Percentiles rank a stretch among this genome's conserved stretches.
These are phyloP conservation scores for Apiospora sp. DNA, from an alignment of 2,329 filamentous ascomycete species.

Conservation along the genomic window DNA sequence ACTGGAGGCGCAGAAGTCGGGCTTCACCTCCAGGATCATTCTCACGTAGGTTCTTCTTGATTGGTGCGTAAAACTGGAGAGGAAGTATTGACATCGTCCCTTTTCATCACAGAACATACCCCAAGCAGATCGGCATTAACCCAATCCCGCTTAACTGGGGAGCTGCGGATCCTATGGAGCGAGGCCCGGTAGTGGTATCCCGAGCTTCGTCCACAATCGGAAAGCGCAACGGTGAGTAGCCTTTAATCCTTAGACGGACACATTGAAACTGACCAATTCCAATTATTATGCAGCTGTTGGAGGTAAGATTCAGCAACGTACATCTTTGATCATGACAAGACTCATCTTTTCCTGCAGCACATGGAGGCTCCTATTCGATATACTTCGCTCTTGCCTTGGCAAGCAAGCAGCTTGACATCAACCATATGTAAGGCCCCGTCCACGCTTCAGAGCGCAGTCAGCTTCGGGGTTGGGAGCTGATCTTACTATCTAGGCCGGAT, in stretches of 20 bases:
- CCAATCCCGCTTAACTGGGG: conserved; percentile 92
- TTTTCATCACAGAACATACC: conserved; percentile 72
- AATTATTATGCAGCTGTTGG: conserved; percentile 57
- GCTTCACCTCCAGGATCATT: conserved; percentile 62
- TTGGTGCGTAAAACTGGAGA: not conserved
- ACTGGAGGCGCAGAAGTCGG: conserved; percentile 48
- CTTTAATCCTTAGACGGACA: conserved; percentile 28
- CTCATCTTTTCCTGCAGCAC: conserved; percentile 34
- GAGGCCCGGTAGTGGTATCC: conserved; percentile 90
- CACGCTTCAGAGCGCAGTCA: not conserved
- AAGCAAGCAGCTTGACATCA: conserved; percentile 83
- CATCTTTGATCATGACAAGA: not conserved
- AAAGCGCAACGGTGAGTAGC: conserved; percentile 75
- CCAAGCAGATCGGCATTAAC: conserved; percentile 91
- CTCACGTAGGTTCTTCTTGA: conserved; percentile 53
- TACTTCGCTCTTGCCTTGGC: conserved; percentile 95
- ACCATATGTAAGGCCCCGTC: conserved; percentile 68
- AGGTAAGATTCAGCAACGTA: conserved; percentile 51
- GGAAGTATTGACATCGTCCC: not conserved
- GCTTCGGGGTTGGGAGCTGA: not conserved
- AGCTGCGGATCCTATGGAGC: conserved; percentile 72
- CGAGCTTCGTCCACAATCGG: conserved; percentile 78
- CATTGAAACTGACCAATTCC: conserved; percentile 38
- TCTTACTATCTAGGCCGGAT: conserved; percentile 54
- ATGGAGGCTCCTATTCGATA: conserved; percentile 92